Percentiles rank a stretch among this genome's conserved stretches.
These are phyloP conservation scores for Cercis canadensis DNA, from an alignment of 306 rosid species.

Conservation along the genomic window DNA sequence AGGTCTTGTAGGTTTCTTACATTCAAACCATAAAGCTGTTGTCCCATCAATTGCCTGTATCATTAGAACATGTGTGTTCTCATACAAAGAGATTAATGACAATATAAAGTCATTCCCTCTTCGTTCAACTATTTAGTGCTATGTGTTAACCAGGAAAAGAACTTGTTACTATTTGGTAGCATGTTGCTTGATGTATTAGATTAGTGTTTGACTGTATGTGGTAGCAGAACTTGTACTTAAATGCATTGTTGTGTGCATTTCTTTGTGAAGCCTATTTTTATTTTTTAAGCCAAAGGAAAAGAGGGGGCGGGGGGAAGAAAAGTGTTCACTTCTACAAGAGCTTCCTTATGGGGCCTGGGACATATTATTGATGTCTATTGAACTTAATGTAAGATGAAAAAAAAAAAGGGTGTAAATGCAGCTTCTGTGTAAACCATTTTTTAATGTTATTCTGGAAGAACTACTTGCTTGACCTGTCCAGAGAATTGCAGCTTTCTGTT, in stretches of 20 bases:
- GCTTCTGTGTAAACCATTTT: not conserved
- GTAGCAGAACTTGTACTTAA: too few species aligned
- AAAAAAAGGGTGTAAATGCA: slow-evolving; percentile 17
- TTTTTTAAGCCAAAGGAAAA: too few species aligned
- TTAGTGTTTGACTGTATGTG: too few species aligned
- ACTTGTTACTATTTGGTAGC: too few species aligned
- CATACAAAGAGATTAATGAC: too few species aligned
- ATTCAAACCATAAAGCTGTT: slow-evolving; percentile 66
- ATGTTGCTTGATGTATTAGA: too few species aligned
- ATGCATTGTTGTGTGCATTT: too few species aligned
- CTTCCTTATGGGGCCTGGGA: not conserved
- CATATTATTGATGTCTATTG: not conserved
- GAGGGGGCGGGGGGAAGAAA: not conserved
- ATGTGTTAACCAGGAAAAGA: too few species aligned
- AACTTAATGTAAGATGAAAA: slow-evolving; percentile 16
- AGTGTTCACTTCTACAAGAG: slow-evolving; percentile 1
- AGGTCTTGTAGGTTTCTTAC: slow-evolving; percentile 63
- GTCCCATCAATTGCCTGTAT: slow-evolving; percentile 69
- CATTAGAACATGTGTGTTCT: not conserved
- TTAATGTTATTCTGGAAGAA: too few species aligned
- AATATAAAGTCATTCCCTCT: too few species aligned
- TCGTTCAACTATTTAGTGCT: too few species aligned
- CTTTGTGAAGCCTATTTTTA: too few species aligned
- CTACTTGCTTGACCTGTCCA: not conserved
- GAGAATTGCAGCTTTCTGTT: not conserved